Evolutionary conservation across 148 eudicot species (phyloP).

Genomic region (Amaranthus hypochondriacus): DNA sequence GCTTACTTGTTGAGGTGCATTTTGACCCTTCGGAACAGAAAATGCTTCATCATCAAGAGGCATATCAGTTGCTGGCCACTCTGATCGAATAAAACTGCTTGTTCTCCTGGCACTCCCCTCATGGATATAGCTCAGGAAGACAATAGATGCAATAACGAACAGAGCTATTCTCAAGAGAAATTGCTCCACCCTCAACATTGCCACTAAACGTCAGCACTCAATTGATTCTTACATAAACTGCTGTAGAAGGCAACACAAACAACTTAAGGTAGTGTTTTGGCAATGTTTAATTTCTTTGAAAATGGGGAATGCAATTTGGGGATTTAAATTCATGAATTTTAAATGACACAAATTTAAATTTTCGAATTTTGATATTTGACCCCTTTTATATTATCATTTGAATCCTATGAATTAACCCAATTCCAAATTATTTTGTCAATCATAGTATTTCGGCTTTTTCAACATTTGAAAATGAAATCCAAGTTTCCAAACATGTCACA

Average conservation of each 20-base stretch:
- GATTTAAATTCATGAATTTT: no score
- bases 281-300: no score
- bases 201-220: constrained; percentile 16
- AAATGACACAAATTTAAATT: no score
- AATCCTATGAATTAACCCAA: no score
- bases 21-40: constrained; percentile 72
- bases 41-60: constrained; percentile 78
- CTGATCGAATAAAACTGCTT: constrained; percentile 64
- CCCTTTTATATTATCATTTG: no score
- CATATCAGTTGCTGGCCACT: constrained; percentile 80
- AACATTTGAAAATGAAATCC: no score
- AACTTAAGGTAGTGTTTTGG: background rate
- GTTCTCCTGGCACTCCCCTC: constrained; percentile 63
- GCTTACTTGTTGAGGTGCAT: constrained; percentile 91
- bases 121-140: constrained; percentile 40
- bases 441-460: no score
- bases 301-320: no score
- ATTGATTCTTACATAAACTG: constrained; percentile 19
- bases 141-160: constrained; percentile 37
- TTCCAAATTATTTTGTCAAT: no score
- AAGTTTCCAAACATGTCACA: no score
- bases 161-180: constrained; percentile 27
- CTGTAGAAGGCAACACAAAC: constrained; percentile 12
- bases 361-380: no score
- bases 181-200: constrained; percentile 35